A percentile compares a stretch with the other conserved stretches of the same genome.
Evolutionary conservation across 495 filamentous ascomycete genomes (phyloP).

Genomic region (Baudoinia panamericana): DNA sequence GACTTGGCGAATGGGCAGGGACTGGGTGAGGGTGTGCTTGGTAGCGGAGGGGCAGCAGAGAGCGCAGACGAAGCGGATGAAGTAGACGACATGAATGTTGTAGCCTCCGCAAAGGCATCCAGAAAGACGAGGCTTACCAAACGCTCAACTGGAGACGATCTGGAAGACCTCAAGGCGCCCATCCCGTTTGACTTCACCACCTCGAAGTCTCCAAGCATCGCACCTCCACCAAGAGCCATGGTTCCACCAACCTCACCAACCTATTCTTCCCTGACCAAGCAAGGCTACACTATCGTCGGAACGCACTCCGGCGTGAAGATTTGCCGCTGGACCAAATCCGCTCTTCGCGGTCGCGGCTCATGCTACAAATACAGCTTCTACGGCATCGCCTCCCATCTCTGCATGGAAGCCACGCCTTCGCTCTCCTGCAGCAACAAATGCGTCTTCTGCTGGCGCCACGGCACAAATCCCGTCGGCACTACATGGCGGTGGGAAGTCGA

Average conservation of each 20-base stretch:
- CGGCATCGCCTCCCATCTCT: conserved; percentile 86
- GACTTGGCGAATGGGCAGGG: conserved; percentile 50
- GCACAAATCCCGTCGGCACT: conserved; percentile 91
- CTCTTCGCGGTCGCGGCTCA: conserved; percentile 83
- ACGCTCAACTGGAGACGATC: conserved; percentile 39
- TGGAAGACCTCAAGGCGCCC: conserved; percentile 61
- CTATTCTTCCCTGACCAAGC: conserved; percentile 76
- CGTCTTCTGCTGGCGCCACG: conserved; percentile 97
- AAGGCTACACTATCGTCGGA: conserved; percentile 89
- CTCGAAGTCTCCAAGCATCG: conserved; percentile 31
- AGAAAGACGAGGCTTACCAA: conserved; percentile 13
- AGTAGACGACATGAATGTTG: conserved; percentile 41
- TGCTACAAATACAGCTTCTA: conserved; percentile 98
- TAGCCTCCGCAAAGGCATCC: conserved; percentile 24
- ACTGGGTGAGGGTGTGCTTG: conserved; percentile 65
- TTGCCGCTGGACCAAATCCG: conserved; percentile 96
- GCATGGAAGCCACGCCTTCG: conserved; percentile 94
- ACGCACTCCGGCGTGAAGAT: conserved; percentile 96
- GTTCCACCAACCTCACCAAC: conserved; percentile 82
- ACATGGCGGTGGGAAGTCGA: conserved; percentile 95
- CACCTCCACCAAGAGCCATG: conserved; percentile 59
- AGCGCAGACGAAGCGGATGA: conserved; percentile 61
- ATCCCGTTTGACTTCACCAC: conserved; percentile 83
- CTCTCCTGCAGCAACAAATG: conserved; percentile 96
- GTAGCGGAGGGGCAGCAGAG: conserved; percentile 70